Evolutionary conservation across 768 basidiomycete species (phyloP), one percentile per base, ranked within the genome.

Genomic region (Pholiota molesta): DNA sequence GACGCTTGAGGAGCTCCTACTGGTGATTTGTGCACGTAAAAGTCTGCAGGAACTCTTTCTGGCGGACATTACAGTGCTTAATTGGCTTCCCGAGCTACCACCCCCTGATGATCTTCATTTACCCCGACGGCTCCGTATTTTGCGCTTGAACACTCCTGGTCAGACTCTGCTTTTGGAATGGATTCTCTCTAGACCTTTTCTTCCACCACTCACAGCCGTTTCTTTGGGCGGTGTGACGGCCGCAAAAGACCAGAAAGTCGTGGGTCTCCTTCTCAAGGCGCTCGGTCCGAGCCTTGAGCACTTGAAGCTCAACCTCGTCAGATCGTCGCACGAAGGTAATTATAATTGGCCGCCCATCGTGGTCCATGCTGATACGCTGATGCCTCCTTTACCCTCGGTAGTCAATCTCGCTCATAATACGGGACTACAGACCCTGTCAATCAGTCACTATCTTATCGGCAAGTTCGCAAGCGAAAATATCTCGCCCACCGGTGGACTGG

Each of bases 361-460:
- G 13, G 11, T 33, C 19, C 5, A 51, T 31, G 35, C 19, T 23
- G 10, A 29, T 54, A 19, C 16, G 42, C 57, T 51, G n/a, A 21
- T 23, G 47, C 1, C 17, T 17, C 16, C 35, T 10, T 21, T 21
- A 14, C 57, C 47, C 10, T 49, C 47, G 47, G 47, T 49, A 58
- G 57, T 58, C 14, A 33, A 58, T 35, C 57, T 58, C 33, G 29
- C 47, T 31, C 26, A 37, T 21, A 58, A 58, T 28, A 37, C 45
- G 45, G 23, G 47, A 19, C 35, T 58, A 19, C 45, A 49, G 45
- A 58, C 45, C n/a, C 35, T 58, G 13, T 37, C 40, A n/a, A 58
- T 58, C 47, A 58, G 57, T 26, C 57, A 58, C 33, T 58, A 58
- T 51, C 45, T 58, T 21, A 58, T 58, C 45, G 47, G 26, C 56